phyloP scores from a whole-genome alignment of 1,139 yeast genomes.

The Kodamaea sp. region DNA sequence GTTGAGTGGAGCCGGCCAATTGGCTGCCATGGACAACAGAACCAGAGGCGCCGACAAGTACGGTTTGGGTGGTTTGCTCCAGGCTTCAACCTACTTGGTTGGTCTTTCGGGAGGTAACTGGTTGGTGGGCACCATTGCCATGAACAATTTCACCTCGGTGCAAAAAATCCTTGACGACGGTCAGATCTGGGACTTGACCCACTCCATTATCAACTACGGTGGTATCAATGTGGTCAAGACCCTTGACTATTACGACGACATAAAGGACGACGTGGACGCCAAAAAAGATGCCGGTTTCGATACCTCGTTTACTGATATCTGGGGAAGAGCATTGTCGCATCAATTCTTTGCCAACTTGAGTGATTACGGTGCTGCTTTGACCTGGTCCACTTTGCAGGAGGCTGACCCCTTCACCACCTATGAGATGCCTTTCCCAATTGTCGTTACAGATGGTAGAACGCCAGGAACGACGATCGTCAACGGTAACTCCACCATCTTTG shows the following conservation, averaged over 20 bases:
- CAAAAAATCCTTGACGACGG: constrained; percentile 53
- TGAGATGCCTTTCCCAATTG: constrained; percentile 81
- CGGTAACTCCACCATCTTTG: constrained; percentile 73
- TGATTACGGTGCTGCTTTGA: constrained; percentile 61
- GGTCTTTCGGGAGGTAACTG: constrained; percentile 90
- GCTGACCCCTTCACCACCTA: constrained; percentile 54
- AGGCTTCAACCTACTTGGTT: constrained; percentile 69
- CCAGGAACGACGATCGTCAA: constrained; percentile 61
- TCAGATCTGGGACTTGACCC: constrained; percentile 68
- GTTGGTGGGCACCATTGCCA: constrained; percentile 78
- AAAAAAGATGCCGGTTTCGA: constrained; percentile 80
- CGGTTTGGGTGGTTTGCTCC: constrained; percentile 79
- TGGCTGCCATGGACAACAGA: constrained; percentile 27
- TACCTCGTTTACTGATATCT: constrained; percentile 79
- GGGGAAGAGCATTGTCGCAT: constrained; percentile 86
- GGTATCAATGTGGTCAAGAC: constrained; percentile 67
- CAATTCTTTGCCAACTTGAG: constrained; percentile 65
- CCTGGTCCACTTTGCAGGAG: constrained; percentile 64
- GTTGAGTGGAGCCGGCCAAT: constrained; percentile 28
- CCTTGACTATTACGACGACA: constrained; percentile 53
- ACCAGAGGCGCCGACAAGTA: constrained; percentile 48
- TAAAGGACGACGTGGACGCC: constrained; percentile 53
- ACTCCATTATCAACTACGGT: constrained; percentile 65
- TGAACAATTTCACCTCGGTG: constrained; percentile 79
- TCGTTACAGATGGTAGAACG: constrained; percentile 75